Evolutionary conservation across 305 asterid genomes (phyloP), one percentile per base, ranked within the genome.

Genomic region (Fraxinus sp.): DNA sequence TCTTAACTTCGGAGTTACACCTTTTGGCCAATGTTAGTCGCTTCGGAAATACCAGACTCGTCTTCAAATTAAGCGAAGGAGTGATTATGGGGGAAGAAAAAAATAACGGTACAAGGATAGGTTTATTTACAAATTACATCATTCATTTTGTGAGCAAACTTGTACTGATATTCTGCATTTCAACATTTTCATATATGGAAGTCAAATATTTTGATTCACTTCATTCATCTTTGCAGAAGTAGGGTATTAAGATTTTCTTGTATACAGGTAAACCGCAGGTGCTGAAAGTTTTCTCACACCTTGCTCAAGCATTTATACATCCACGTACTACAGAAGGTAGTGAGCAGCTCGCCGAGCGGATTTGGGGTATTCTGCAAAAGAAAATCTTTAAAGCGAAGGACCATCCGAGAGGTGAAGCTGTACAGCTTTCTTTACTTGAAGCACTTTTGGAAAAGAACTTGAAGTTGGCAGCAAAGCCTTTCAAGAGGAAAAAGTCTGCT

Each of bases 281-380:
- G 52, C 66, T 95, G 83, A 95, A 87, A 84, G 87, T 97, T 79
- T 90, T 97, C 86, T 93, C 96, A 33, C 94, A 89, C 90, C 90
- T 97, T 49, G 91, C 94, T 82, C 98, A 93, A 79, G 98, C 97
- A 64, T 93, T 86, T 84, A 89, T 88, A 73, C 93, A 92, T 84
- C 98, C 98, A 76, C 92, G 89, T 74, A 91, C 97, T 32, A 86
- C 97, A 1, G 98, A 97, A 88, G 98, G 99, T 81, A 95, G 94
- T 13, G 97, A 92, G 90, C 99, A 97, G 90, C 98, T 97, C 71
- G 92, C 94, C 75, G 95, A 95, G 88, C 96, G 99, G 46, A 90
- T 97, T 71, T 97, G 92, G 97, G 98, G 98, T 57, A 93, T 97
- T 78, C 82, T 97, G 83, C 98, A 92, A 83, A 94, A 93, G 92